These are phyloP conservation scores for Carallia brachiata DNA, from an alignment of 345 rosid species.

Conservation along the genomic window DNA sequence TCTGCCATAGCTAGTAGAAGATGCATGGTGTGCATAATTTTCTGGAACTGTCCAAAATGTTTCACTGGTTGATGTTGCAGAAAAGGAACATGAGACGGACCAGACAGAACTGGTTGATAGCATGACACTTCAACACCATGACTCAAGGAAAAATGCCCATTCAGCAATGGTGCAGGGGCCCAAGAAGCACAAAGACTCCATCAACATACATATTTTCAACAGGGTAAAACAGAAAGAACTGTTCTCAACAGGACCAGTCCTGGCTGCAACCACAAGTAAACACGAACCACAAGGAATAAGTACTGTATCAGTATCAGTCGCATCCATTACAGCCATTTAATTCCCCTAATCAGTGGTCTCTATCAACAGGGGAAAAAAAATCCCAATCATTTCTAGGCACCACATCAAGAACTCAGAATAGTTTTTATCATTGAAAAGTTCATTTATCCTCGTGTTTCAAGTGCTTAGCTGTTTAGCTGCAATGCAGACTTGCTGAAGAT, in stretches of 20 bases:
- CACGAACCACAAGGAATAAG: not conserved
- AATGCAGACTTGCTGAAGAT: no score
- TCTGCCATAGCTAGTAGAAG: slow-evolving; percentile 13
- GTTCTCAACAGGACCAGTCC: slow-evolving; percentile 25
- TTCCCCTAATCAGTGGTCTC: no score
- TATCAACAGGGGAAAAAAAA: no score
- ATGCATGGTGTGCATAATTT: slow-evolving; percentile 13
- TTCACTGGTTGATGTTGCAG: slow-evolving; percentile 18
- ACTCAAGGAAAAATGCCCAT: slow-evolving; percentile 21
- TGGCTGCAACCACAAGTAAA: slow-evolving; percentile 18
- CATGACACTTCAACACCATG: slow-evolving; percentile 14
- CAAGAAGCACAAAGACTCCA: slow-evolving; percentile 16
- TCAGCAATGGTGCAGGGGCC: slow-evolving; percentile 8
- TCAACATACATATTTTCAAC: slow-evolving; percentile 7
- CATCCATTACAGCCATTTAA: not conserved
- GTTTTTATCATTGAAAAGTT: no score
- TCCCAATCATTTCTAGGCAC: no score
- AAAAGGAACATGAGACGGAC: slow-evolving; percentile 14
- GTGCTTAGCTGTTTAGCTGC: no score
- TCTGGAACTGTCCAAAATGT: slow-evolving; percentile 18
- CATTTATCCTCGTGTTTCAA: no score
- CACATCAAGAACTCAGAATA: no score
- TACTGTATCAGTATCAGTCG: not conserved
- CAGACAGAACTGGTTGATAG: slow-evolving; percentile 10
- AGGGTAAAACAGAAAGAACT: slow-evolving; percentile 17